Evolutionary conservation across 768 basidiomycete species (phyloP).

Genomic region (Suillus variegatus): DNA sequence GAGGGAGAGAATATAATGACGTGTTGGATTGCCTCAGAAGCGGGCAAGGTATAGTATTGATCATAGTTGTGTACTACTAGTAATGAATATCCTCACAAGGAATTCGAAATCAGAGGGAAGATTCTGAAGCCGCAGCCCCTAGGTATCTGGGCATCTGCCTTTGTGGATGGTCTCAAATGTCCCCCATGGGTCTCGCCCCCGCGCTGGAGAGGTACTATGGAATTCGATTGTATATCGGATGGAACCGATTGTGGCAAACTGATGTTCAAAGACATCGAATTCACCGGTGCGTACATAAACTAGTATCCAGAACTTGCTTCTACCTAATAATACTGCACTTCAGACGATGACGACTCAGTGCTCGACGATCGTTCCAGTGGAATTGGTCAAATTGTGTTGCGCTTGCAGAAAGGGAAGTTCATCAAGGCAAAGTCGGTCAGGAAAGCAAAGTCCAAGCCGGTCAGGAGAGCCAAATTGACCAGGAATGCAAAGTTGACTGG

Average conservation of each 20-base stretch:
- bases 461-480: neutral
- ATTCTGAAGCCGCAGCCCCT: neutral
- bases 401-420: neutral
- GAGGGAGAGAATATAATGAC: slow-evolving; percentile 6
- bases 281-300: slow-evolving; percentile 11
- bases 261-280: slow-evolving; percentile 17
- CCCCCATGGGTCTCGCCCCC: rapidly evolving
- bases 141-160: neutral
- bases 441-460: rapidly evolving
- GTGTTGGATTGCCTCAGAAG: slow-evolving; percentile 24
- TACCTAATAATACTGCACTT: neutral
- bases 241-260: neutral
- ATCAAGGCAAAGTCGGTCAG: neutral
- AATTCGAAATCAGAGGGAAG: slow-evolving; percentile 15
- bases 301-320: neutral
- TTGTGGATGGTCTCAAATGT: slow-evolving; percentile 11
- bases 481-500: neutral
- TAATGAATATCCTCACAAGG: slow-evolving; percentile 1
- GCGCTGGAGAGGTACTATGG: neutral
- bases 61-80: neutral
- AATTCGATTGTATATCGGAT: neutral
- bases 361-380: slow-evolving; percentile 7
- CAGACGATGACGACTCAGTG: slow-evolving; percentile 20
- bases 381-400: slow-evolving; percentile 18
- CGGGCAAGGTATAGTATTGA: slow-evolving; percentile 17